These are phyloP conservation scores for Coemansia sp. DNA, from an alignment of 192 early-diverging fungal species.

Conservation along the genomic window DNA sequence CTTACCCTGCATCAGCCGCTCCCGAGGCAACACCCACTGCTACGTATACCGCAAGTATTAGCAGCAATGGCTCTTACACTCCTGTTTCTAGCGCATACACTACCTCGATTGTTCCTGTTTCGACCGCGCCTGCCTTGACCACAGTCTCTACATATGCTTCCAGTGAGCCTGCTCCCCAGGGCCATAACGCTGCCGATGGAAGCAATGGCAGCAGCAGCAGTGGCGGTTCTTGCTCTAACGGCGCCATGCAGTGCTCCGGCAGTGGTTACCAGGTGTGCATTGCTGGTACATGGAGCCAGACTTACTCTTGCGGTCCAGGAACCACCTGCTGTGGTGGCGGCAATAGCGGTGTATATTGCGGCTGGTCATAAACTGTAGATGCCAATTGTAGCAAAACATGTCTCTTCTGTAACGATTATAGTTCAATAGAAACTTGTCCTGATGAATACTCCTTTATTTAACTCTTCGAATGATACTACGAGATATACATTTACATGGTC, in stretches of 20 bases:
- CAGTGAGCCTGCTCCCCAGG: neutral
- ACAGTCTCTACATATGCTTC: constrained; percentile 1
- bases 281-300: constrained; percentile 12
- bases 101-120: constrained; percentile 7
- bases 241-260: constrained; percentile 15
- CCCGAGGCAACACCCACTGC: no score
- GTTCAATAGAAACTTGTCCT: neutral
- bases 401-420: no score
- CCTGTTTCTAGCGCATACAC: neutral
- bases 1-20: no score
- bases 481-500: neutral
- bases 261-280: constrained; percentile 8
- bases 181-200: constrained; percentile 1
- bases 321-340: constrained; percentile 9
- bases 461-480: neutral
- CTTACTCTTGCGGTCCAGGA: constrained; percentile 7
- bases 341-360: constrained; percentile 14
- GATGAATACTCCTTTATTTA: neutral
- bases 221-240: constrained; percentile 12
- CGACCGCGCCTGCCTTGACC: constrained; percentile 1
- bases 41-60: neutral
- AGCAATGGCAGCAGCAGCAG: neutral
- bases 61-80: neutral
- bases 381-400: no score
- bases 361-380: neutral